Base-by-base conservation (phyloP, 306 rosid species). In the Gillenia trifoliata region DNA sequence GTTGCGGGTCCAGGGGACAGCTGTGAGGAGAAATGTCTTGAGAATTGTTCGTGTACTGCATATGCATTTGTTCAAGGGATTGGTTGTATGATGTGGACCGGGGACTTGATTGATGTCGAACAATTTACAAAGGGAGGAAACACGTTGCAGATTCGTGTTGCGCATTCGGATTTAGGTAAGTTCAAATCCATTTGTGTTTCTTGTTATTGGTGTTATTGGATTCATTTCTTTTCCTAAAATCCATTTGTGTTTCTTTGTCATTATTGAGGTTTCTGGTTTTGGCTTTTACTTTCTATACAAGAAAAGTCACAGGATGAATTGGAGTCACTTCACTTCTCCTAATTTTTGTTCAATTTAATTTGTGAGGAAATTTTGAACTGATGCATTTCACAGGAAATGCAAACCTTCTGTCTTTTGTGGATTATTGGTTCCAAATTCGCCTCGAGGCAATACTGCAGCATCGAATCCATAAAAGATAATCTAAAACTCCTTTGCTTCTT, bases 51-150 rank as follows among this genome's bases (percentile, higher is more conserved):
- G 50, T 93, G 98, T 43, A 74, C 78, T 69, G 97, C 97, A 0
- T 91, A 82, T 81, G 84, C 97, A 3, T 17, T 62, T 15, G 90
- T 82, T 28, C 1, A 11, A 47, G 96, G 92, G 63, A 82, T 91
- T 80, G 98, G 98, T 28, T 93, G 97, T 47, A 31, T 89, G 90
- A 74, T 78, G 4, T 93, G 98, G 98, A 60, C 40, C 11, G 85
- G 56, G 4, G 77, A 73, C 29, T 75, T 92, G 60, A 19, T 86
- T 56, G 97, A 92, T 72, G 31, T 89, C 50, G 86, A 86, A n/a
- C 64, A 68, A 6, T 86, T 85, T 59, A 8, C 36, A 0, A 36
- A 3, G 17, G 91, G 84, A 8, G 97, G 92, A 50, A 78, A 77
- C 47, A 80, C 76, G 12, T 29, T 93, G 25, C 15, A 62, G 5